Evolutionary conservation across 257 asterid genomes (phyloP), one percentile per base, ranked within the genome.

Genomic region (Solanum clarkiae): DNA sequence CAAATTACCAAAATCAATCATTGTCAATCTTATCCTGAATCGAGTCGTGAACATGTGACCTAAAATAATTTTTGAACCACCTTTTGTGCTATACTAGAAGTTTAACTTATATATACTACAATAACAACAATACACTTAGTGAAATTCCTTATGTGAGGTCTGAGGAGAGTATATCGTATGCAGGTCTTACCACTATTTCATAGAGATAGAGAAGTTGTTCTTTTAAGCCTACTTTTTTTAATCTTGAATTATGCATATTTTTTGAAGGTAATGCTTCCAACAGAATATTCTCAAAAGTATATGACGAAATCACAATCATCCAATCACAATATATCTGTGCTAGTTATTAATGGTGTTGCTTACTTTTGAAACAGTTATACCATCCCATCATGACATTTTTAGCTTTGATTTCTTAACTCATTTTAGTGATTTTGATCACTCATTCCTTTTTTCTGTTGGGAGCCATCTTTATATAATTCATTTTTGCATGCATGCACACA

Each of bases 401-500:
- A 71, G 79, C 40, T 84, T 69, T 81, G 40, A 69, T 80, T 65
- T 60, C 7, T 65, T 29, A 71, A 60, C 42, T 75, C 60, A 51
- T 29, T 47, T 85, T 88, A 53, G 65, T 84, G 60, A 59, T 60
- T 71, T 79, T 18, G 51, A 66, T 85, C 65, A 63, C 84, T 26
- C 84, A 59, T 70, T 6, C 29, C 74, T 84, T 68, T 49, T 86
- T 57, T 80, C 53, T 86, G 71, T 82, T 62, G 70, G 42, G 55
- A 26, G 63, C 70, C 26, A 45, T 63, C n/a, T 70, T 81, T 87
- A 86, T 87, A 88, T 86, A 66, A 68, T 68, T 91, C 32, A 90
- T 90, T 87, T 87, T 86, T 89, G 91, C 89, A 91, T 91, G 93
- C 95, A 91, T 87, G 91, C 90, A 88, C 63, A 85, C 84, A 80